Evolutionary conservation across 2,329 filamentous ascomycete species (phyloP).

Genomic region (Fusarium austroafricanum): DNA sequence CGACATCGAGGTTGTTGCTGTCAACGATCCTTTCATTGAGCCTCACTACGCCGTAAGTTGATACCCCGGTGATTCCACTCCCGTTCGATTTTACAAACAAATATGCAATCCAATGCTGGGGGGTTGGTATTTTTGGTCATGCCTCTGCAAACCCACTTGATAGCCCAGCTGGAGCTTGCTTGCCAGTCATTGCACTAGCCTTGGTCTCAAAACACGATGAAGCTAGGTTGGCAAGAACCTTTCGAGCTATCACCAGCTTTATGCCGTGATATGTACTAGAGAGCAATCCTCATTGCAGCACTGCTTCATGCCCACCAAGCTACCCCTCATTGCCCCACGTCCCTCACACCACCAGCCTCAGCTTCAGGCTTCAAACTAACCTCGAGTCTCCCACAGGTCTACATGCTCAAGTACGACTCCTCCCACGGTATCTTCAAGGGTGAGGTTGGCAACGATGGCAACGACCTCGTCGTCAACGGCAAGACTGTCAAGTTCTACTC

Average conservation of each 20-base stretch:
- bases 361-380: conserved; percentile 14
- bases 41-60: conserved; percentile 92
- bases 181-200: neutral
- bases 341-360: conserved; percentile 10
- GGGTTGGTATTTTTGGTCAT: neutral
- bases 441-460: conserved; percentile 76
- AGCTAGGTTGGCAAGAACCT: neutral
- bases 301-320: conserved; percentile 12
- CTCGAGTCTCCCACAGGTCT: conserved; percentile 70
- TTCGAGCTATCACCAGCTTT: neutral
- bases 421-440: conserved; percentile 98
- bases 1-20: conserved; percentile 91
- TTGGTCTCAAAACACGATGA: neutral
- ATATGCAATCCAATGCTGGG: neutral
- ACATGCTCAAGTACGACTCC: conserved; percentile 99
- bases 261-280: neutral
- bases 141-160: neutral
- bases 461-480: conserved; percentile 88
- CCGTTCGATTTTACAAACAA: conserved; percentile 14
- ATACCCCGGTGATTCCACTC: conserved; percentile 1
- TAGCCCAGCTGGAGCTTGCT: neutral
- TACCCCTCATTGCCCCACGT: conserved; percentile 33
- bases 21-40: conserved; percentile 99
- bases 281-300: neutral
- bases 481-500: conserved; percentile 95